A percentile compares a stretch with the other conserved stretches of the same genome.
phyloP scores from a whole-genome alignment of 495 filamentous ascomycete species.

The Parathielavia appendiculata region DNA sequence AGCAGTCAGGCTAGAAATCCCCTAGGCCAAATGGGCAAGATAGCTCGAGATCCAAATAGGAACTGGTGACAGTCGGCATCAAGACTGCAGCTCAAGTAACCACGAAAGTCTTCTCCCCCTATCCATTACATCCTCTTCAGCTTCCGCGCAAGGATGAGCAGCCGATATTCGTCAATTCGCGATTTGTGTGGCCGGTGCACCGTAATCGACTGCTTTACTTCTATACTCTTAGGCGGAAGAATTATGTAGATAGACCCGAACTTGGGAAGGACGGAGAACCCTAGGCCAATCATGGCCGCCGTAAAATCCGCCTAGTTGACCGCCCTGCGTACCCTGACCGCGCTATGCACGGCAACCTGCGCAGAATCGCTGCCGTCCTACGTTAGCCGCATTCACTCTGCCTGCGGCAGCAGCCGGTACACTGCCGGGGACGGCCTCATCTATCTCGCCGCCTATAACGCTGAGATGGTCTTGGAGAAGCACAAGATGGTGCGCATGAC shows the following conservation, averaged over 20 bases:
- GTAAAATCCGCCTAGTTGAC: conserved; percentile 34
- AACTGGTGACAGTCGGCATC: no score
- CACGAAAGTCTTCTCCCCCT: conserved; percentile 13
- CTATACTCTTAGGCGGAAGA: conserved; percentile 20
- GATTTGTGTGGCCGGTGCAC: conserved; percentile 28
- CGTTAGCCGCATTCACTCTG: neutral
- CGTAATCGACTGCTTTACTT: conserved; percentile 18
- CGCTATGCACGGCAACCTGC: neutral
- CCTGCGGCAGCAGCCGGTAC: neutral
- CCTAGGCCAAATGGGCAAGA: no score
- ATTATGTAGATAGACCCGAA: conserved; percentile 30
- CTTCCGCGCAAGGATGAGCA: conserved; percentile 14
- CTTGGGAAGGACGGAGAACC: conserved; percentile 29
- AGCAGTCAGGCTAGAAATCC: no score
- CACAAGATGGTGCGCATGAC: neutral
- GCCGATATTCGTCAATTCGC: conserved; percentile 25
- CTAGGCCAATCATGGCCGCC: conserved; percentile 34
- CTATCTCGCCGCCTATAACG: neutral
- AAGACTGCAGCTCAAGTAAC: no score
- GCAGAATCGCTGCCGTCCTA: neutral
- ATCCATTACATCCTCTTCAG: conserved; percentile 28
- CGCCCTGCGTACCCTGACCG: conserved; percentile 21
- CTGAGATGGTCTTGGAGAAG: neutral
- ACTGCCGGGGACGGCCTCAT: neutral
- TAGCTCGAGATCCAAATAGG: no score